Conservation (phyloP, 2,329 filamentous ascomycete species). For the Monilinia vaccinii-corymbosi region DNA sequence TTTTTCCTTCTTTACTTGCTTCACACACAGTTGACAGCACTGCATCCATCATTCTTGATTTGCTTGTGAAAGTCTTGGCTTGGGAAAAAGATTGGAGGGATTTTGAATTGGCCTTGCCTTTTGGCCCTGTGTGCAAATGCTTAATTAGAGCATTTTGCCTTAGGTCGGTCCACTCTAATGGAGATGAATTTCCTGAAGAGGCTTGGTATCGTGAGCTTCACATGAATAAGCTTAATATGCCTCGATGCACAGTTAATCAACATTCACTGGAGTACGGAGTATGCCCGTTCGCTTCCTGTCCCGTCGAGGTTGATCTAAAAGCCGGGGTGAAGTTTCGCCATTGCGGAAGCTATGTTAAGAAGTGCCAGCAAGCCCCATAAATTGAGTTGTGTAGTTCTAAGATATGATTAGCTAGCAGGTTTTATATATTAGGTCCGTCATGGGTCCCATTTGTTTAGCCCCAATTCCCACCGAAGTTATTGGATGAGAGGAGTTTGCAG, state of each 20-base stretch:
- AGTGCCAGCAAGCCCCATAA: constrained; percentile 6
- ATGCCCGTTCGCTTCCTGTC: background rate
- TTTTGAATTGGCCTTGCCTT: background rate
- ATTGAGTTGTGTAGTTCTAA: background rate
- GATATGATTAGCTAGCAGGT: background rate
- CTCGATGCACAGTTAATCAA: background rate
- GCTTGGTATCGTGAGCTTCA: background rate
- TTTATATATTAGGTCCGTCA: background rate
- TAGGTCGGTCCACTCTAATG: background rate
- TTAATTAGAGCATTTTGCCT: background rate
- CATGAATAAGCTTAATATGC: constrained; percentile 8
- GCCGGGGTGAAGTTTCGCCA: constrained; percentile 8
- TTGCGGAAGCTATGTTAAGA: constrained; percentile 11
- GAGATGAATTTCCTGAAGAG: background rate
- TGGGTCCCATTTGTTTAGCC: background rate
- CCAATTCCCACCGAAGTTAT: background rate
- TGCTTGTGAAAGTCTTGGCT: background rate
- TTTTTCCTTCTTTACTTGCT: constrained; percentile 3
- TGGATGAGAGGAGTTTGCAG: background rate
- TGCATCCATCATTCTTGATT: background rate
- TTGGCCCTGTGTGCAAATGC: background rate
- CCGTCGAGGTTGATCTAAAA: constrained; percentile 8
- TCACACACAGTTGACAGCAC: background rate
- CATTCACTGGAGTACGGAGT: background rate
- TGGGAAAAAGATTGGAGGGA: background rate